Base-by-base conservation (phyloP, 495 filamentous ascomycete genomes). In the Lepidopterella palustris region DNA sequence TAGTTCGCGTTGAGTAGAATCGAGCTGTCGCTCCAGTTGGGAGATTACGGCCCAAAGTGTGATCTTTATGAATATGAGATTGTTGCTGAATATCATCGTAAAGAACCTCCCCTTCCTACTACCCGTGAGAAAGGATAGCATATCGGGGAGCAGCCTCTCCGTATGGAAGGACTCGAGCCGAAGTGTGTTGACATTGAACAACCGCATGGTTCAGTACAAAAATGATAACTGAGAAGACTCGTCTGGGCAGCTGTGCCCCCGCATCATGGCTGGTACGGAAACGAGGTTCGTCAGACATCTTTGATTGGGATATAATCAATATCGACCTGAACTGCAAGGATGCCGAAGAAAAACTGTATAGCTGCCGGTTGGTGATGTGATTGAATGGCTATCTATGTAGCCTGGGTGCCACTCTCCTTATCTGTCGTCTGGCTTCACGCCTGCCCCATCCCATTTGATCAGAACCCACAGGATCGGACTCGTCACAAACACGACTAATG, bases 401-500 rank as follows among this genome's bases (percentile, higher is more conserved):
- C n/a, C n/a, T n/a, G n/a, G n/a, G n/a, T n/a, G n/a, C n/a, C n/a
- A n/a, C n/a, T n/a, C n/a, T n/a, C n/a, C n/a, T n/a, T n/a, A n/a
- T n/a, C n/a, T n/a, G n/a, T n/a, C n/a, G n/a, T n/a, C n/a, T n/a
- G n/a, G 47, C 72, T 57, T 81, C 76, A 13, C 80, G 70, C 80
- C 80, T 81, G 26, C 58, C 39, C 1, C 78, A 0, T 80, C 80
- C 54, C 65, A 76, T 23, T 59, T 61, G 20, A 78, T 72, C 45
- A 80, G 59, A 32, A 77, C 52, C 57, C 78, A 72, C 50, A 87
- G 67, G 24, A 80, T 67, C 5, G 85, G 84, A 51, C 74, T 77
- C 13, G 78, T 78, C 0, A 71, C 66, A 1, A 83, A 49, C 68
- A 82, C 84, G 9, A 86, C 61, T 2, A 77, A 56, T 0, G 77